These are phyloP conservation scores for Pulchroboletus neoregius DNA, from an alignment of 1,284 basidiomycete genomes.

Conservation along the genomic window DNA sequence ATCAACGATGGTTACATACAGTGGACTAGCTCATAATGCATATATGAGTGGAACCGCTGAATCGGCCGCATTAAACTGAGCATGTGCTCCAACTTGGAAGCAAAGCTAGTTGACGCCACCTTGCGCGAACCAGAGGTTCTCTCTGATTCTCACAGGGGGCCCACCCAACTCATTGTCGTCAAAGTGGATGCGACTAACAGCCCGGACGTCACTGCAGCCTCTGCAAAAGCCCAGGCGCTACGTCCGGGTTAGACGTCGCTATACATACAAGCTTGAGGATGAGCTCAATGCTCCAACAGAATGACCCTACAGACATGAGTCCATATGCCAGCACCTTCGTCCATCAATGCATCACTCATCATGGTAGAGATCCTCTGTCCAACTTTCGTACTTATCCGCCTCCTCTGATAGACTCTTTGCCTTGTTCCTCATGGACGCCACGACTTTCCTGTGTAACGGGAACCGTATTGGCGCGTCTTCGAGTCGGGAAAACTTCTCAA, in stretches of 20 bases:
- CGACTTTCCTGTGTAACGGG: too few species aligned
- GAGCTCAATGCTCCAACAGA: conserved; percentile 34
- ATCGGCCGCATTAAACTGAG: conserved; percentile 7
- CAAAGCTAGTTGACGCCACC: conserved; percentile 35
- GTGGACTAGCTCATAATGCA: too few species aligned
- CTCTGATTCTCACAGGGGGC: conserved; percentile 24
- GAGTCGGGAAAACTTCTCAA: too few species aligned
- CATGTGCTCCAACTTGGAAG: conserved; percentile 30
- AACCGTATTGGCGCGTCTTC: too few species aligned
- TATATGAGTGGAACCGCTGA: too few species aligned
- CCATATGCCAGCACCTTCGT: neutral
- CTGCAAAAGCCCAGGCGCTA: conserved; percentile 30
- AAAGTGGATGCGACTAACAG: conserved; percentile 38
- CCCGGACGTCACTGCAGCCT: conserved; percentile 29
- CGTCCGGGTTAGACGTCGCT: neutral
- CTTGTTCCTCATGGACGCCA: conserved; percentile 8
- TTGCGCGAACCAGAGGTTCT: conserved; percentile 30
- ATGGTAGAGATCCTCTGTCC: conserved; percentile 21
- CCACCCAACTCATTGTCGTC: conserved; percentile 36
- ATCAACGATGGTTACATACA: too few species aligned
- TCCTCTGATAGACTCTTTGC: conserved; percentile 14
- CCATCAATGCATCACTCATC: neutral
- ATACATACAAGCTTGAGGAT: neutral
- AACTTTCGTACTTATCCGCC: conserved; percentile 21
- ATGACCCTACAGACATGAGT: conserved; percentile 32